phyloP scores from a whole-genome alignment of 2,329 filamentous ascomycete genomes.

The Parafenestella ontariensis region DNA sequence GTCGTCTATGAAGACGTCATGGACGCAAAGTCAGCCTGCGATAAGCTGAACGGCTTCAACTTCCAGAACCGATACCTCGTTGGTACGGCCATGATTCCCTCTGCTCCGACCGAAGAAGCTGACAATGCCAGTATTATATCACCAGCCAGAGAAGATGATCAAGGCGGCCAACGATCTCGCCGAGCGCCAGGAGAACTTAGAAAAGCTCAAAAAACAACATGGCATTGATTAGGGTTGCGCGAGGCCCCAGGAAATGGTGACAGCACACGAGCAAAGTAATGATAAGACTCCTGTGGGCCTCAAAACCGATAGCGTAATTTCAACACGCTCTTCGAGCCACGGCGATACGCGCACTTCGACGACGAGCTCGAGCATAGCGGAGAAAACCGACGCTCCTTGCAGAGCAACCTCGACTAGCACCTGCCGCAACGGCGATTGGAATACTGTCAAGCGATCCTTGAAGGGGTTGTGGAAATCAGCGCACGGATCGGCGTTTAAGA shows the following conservation, averaged over 20 bases:
- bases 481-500: conserved; percentile 43
- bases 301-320: conserved; percentile 39
- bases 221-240: conserved; percentile 83
- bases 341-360: conserved; percentile 30
- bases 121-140: conserved; percentile 67
- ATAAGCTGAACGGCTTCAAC: conserved; percentile 99
- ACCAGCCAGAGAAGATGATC: conserved; percentile 79
- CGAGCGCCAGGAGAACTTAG: conserved; percentile 94
- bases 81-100: conserved; percentile 63
- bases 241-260: conserved; percentile 57
- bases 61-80: conserved; percentile 99
- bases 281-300: conserved; percentile 47
- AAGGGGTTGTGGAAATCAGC: conserved; percentile 44
- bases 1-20: conserved; percentile 99
- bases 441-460: conserved; percentile 38
- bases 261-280: conserved; percentile 38
- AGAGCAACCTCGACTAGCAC: conserved; percentile 21
- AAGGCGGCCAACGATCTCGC: conserved; percentile 94
- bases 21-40: conserved; percentile 98
- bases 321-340: conserved; percentile 35
- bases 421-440: conserved; percentile 43
- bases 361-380: conserved; percentile 32
- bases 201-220: conserved; percentile 96
- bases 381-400: conserved; percentile 27
- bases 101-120: conserved; percentile 4